Evolutionary conservation across 208 protist genomes (phyloP).

Genomic region (Trypanosomatidae sp.): DNA sequence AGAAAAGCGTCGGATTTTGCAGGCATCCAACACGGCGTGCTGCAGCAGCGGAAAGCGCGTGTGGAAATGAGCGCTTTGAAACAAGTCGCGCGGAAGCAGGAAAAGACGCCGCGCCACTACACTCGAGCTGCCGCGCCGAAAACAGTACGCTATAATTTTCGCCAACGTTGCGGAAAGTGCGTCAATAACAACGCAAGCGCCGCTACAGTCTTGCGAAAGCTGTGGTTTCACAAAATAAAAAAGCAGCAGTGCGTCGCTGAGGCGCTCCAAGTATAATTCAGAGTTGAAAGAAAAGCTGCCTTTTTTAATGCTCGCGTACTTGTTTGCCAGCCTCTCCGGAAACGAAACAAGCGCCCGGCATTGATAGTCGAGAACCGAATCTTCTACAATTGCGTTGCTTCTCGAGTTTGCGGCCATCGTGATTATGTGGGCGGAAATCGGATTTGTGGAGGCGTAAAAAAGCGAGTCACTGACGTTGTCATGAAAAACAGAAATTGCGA

Average conservation of each 20-base stretch:
- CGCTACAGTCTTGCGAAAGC: background rate
- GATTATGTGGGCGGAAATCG: no score
- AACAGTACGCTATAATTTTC: background rate
- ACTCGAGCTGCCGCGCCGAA: constrained; percentile 9
- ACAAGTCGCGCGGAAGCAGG: constrained; percentile 11
- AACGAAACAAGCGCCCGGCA: constrained; percentile 26
- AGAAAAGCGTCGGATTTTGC: constrained; percentile 8
- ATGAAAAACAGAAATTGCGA: no score
- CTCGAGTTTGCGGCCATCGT: constrained; percentile 1
- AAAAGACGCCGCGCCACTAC: constrained; percentile 4
- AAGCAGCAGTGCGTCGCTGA: constrained; percentile 24
- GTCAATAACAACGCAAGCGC: background rate
- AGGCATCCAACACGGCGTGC: constrained; percentile 5
- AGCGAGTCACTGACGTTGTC: no score
- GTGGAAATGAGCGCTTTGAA: constrained; percentile 8
- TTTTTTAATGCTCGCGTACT: background rate
- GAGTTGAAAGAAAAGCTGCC: constrained; percentile 13
- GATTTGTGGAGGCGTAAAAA: no score
- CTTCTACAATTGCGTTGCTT: background rate
- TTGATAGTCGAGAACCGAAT: constrained; percentile 10
- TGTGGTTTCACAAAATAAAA: constrained; percentile 20
- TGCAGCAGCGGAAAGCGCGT: constrained; percentile 4
- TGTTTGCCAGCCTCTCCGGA: constrained; percentile 30
- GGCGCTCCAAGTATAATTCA: constrained; percentile 20
- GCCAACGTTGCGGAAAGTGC: background rate